These are phyloP conservation scores for Tuber microsphaerosporum DNA, from an alignment of 495 filamentous ascomycete species.

Conservation along the genomic window DNA sequence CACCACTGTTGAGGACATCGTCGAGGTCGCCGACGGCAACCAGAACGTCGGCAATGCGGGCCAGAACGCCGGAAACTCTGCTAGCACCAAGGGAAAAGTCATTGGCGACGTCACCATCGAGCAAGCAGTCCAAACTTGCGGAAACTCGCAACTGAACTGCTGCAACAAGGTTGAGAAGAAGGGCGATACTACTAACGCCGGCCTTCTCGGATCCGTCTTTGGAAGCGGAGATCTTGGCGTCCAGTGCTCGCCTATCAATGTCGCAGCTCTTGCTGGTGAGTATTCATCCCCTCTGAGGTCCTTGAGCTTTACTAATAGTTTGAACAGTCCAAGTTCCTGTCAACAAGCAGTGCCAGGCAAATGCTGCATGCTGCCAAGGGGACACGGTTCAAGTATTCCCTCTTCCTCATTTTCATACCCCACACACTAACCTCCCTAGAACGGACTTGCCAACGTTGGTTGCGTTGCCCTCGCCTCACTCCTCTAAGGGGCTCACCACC, in stretches of 20 bases:
- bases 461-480: constrained; percentile 29
- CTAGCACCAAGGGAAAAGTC: constrained; percentile 12
- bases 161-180: constrained; percentile 32
- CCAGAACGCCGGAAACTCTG: constrained; percentile 18
- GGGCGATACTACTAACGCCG: constrained; percentile 24
- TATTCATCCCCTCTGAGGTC: background rate
- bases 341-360: constrained; percentile 34
- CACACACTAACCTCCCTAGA: constrained; percentile 14
- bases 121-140: constrained; percentile 15
- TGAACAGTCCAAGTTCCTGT: constrained; percentile 29
- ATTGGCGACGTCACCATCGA: constrained; percentile 22
- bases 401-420: background rate
- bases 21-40: constrained; percentile 20
- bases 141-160: constrained; percentile 29
- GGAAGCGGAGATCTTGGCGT: constrained; percentile 22
- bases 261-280: constrained; percentile 12
- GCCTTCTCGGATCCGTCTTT: constrained; percentile 10
- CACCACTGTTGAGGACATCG: background rate
- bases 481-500: constrained; percentile 13
- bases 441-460: constrained; percentile 26
- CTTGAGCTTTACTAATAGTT: background rate
- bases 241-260: constrained; percentile 22
- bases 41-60: constrained; percentile 26
- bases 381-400: constrained; percentile 21
- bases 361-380: constrained; percentile 34